Percentiles rank a stretch among this genome's conserved stretches.
Conservation (phyloP, 805 yeast genomes). For the Hanseniaspora occidentalis region DNA sequence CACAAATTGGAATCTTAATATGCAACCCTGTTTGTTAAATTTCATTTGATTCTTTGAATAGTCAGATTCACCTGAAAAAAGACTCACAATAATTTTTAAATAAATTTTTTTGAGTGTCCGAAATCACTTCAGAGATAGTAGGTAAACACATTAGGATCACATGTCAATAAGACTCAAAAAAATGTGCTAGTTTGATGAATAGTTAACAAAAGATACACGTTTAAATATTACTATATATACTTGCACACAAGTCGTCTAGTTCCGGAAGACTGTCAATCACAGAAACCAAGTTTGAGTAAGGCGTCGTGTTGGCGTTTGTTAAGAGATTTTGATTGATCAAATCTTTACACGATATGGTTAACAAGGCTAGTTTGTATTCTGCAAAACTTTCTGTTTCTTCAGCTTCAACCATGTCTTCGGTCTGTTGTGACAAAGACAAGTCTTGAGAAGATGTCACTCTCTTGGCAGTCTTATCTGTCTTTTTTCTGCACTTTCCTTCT, state of each 20-base stretch:
- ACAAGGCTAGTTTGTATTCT: conserved; percentile 18
- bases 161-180: no score
- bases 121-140: no score
- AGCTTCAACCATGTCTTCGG: conserved; percentile 1
- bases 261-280: conserved; percentile 26
- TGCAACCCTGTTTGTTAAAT: not conserved
- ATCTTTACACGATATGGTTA: conserved; percentile 21
- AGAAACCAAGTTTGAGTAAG: conserved; percentile 6
- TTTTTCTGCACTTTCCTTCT: conserved; percentile 10
- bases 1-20: no score
- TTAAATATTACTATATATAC: conserved; percentile 69
- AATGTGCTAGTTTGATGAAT: no score
- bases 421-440: no score
- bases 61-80: no score
- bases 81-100: no score
- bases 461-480: conserved; percentile 9
- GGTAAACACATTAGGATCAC: no score
- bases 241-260: conserved; percentile 78
- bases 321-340: conserved; percentile 1
- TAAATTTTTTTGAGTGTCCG: not conserved
- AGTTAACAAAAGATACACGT: no score
- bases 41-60: not conserved
- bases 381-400: not conserved
- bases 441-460: not conserved
- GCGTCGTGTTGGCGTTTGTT: not conserved